These are phyloP conservation scores for Hypoxylon intermedium DNA, from an alignment of 495 filamentous ascomycete species.

Conservation along the genomic window DNA sequence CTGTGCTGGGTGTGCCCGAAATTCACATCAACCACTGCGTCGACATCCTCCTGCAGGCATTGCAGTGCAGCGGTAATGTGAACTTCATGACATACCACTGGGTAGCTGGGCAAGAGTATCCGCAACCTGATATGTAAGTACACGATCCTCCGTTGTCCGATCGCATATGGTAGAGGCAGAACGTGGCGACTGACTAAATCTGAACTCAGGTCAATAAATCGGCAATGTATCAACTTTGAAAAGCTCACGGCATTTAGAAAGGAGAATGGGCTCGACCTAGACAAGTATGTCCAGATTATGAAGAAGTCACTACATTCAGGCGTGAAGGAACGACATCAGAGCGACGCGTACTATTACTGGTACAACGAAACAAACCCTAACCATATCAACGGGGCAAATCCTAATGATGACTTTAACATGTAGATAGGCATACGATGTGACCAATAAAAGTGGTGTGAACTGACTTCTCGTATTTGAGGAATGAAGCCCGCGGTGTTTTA, in stretches of 20 bases:
- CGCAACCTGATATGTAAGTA: slow-evolving; percentile 50
- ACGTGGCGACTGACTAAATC: not conserved
- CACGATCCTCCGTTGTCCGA: not conserved
- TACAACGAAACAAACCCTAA: slow-evolving; percentile 31
- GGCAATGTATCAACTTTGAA: slow-evolving; percentile 31
- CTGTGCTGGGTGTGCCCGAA: slow-evolving; percentile 21
- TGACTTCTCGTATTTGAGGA: too few species aligned
- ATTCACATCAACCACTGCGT: slow-evolving; percentile 47
- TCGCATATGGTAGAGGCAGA: not conserved
- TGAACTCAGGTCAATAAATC: slow-evolving; percentile 28
- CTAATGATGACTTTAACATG: slow-evolving; percentile 31
- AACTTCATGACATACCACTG: slow-evolving; percentile 46
- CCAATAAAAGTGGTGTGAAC: not conserved
- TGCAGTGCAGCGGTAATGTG: slow-evolving; percentile 45
- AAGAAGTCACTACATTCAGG: slow-evolving; percentile 31
- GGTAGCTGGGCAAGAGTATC: slow-evolving; percentile 44
- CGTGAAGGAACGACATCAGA: slow-evolving; percentile 29
- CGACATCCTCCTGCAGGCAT: slow-evolving; percentile 45
- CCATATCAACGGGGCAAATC: slow-evolving; percentile 27
- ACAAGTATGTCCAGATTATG: slow-evolving; percentile 31
- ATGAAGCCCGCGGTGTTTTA: not conserved
- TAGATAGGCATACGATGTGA: not conserved
- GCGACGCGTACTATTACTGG: slow-evolving; percentile 30
- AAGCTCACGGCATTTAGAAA: slow-evolving; percentile 29
- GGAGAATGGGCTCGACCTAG: slow-evolving; percentile 28